Percentiles rank a stretch among this genome's conserved stretches.
Conservation (phyloP, 2,329 filamentous ascomycete species). For the Talaromyces atroroseus region DNA sequence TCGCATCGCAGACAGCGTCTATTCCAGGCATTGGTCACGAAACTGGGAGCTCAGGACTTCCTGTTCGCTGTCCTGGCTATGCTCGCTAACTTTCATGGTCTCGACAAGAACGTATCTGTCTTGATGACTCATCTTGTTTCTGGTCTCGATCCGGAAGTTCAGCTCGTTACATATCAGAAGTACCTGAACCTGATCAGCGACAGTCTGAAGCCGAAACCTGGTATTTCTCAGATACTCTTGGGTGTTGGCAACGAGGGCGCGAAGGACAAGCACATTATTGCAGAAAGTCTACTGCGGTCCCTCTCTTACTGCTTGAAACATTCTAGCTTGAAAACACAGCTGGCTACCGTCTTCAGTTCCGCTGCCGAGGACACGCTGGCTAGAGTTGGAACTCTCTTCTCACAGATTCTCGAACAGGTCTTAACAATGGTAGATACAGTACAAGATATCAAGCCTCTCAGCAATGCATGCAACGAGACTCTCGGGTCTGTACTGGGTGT, state of each 20-base stretch:
- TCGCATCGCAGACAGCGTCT: conserved; percentile 74
- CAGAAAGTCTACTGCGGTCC: conserved; percentile 37
- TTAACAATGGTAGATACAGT: conserved; percentile 57
- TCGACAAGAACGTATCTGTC: conserved; percentile 65
- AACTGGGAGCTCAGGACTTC: conserved; percentile 79
- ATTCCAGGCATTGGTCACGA: conserved; percentile 78
- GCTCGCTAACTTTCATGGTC: conserved; percentile 81
- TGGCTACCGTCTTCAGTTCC: conserved; percentile 32
- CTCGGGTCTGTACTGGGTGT: conserved; percentile 77
- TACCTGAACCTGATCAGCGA: conserved; percentile 71
- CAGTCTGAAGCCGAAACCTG: conserved; percentile 67
- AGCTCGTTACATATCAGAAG: conserved; percentile 68
- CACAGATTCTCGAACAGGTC: conserved; percentile 60
- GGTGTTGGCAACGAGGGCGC: conserved; percentile 50
- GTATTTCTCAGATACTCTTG: conserved; percentile 66
- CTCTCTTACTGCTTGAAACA: conserved; percentile 37
- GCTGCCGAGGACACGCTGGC: conserved; percentile 52
- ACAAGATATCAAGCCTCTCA: conserved; percentile 31
- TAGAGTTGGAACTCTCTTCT: conserved; percentile 65
- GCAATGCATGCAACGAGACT: conserved; percentile 55
- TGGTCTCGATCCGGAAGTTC: conserved; percentile 66
- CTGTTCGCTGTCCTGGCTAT: conserved; percentile 82
- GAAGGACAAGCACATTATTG: conserved; percentile 40
- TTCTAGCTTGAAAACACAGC: conserved; percentile 37
- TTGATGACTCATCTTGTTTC: conserved; percentile 71